Conservation (phyloP, 2,329 filamentous ascomycete genomes). For the Penicillium crustosum region DNA sequence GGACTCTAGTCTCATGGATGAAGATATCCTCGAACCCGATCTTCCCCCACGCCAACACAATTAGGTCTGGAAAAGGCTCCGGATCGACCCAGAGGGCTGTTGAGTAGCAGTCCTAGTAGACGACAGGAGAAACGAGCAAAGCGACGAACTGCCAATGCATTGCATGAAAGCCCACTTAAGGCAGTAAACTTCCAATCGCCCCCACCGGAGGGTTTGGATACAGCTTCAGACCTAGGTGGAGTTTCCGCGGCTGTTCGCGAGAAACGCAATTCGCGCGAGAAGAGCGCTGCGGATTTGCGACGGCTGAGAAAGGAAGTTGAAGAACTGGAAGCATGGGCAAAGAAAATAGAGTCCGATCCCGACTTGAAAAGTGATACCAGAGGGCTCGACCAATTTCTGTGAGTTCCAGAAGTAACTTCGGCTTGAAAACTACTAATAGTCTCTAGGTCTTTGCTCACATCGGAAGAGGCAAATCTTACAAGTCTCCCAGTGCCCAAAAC, state of each 20-base stretch:
- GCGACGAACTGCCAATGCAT: slow-evolving; percentile 23
- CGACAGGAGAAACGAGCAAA: slow-evolving; percentile 31
- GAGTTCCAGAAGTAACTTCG: slow-evolving; percentile 14
- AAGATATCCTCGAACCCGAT: slow-evolving; percentile 58
- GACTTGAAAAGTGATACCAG: slow-evolving; percentile 36
- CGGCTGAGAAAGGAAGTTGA: slow-evolving; percentile 60
- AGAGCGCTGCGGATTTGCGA: slow-evolving; percentile 57
- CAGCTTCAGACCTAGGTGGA: slow-evolving; percentile 7
- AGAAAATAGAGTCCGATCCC: slow-evolving; percentile 46
- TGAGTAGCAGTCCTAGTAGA: slow-evolving; percentile 41
- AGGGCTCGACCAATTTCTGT: slow-evolving; percentile 37
- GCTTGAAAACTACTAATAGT: slow-evolving; percentile 19
- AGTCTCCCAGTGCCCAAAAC: slow-evolving; percentile 21
- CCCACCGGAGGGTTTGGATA: slow-evolving; percentile 16
- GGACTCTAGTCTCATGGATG: slow-evolving; percentile 24
- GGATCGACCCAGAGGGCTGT: slow-evolving; percentile 30
- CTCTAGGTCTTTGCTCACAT: slow-evolving; percentile 34
- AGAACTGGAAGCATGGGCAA: slow-evolving; percentile 59
- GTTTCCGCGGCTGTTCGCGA: slow-evolving; percentile 31
- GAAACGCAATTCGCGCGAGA: slow-evolving; percentile 56
- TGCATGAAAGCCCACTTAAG: slow-evolving; percentile 35
- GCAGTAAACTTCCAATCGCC: slow-evolving; percentile 19
- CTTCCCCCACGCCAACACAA: slow-evolving; percentile 55
- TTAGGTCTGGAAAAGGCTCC: slow-evolving; percentile 39
- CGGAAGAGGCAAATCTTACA: slow-evolving; percentile 28